Evolutionary conservation across 202 grass and related monocot species (phyloP).

Genomic region (Bolboschoenoplectus hybrid): DNA sequence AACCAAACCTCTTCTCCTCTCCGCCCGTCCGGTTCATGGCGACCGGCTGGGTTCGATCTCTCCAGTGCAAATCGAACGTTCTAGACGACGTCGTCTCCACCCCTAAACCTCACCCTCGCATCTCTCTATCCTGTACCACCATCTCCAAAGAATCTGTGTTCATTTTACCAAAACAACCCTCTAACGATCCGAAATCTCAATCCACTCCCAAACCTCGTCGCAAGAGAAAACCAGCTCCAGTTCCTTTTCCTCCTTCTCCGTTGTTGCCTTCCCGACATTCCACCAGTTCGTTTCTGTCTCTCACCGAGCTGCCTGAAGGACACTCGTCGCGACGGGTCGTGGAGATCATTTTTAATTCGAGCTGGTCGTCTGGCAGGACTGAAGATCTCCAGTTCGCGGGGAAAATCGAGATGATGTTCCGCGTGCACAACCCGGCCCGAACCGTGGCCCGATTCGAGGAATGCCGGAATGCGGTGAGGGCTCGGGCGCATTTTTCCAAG

Average conservation of each 20-base stretch:
- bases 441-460: constrained; percentile 58
- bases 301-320: constrained; percentile 53
- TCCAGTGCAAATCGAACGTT: constrained; percentile 67
- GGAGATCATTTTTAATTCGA: constrained; percentile 57
- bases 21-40: constrained; percentile 50
- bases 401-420: constrained; percentile 66
- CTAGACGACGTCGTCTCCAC: constrained; percentile 52
- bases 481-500: constrained; percentile 20
- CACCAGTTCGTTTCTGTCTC: constrained; percentile 40
- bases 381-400: constrained; percentile 32
- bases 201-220: neutral
- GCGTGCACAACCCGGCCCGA: constrained; percentile 51
- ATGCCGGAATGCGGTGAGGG: constrained; percentile 40
- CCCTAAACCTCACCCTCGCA: constrained; percentile 29
- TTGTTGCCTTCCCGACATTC: neutral
- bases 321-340: constrained; percentile 60
- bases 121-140: constrained; percentile 41
- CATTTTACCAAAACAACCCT: constrained; percentile 33
- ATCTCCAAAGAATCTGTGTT: constrained; percentile 37
- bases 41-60: constrained; percentile 59
- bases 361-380: constrained; percentile 32
- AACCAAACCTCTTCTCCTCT: neutral
- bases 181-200: constrained; percentile 16
- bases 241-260: constrained; percentile 26
- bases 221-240: neutral